Conservation (phyloP, 2,329 filamentous ascomycete genomes). For the Sarocladium kiliense region DNA sequence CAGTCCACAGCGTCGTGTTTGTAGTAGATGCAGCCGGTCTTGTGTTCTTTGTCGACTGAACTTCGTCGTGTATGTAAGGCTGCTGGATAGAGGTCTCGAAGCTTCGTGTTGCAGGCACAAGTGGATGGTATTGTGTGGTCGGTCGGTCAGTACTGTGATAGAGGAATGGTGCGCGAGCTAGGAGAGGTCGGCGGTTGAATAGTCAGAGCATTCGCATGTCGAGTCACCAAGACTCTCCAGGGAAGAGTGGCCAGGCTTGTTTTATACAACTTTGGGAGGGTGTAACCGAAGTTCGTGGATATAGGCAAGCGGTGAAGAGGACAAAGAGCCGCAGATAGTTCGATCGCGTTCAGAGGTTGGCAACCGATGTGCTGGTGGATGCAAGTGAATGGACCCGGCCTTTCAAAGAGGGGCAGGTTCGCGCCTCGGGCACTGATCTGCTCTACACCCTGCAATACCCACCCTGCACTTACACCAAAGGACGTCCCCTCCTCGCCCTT, state of each 20-base stretch:
- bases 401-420: neutral
- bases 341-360: too few species aligned
- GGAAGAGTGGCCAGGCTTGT: too few species aligned
- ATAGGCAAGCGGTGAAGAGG: neutral
- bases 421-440: too few species aligned
- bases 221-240: neutral
- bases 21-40: neutral
- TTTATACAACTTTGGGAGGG: too few species aligned
- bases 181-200: neutral
- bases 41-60: neutral
- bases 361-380: too few species aligned
- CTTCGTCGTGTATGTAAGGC: neutral
- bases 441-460: neutral
- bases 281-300: neutral
- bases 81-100: neutral
- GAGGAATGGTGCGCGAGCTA: neutral
- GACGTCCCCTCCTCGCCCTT: too few species aligned
- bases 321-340: too few species aligned
- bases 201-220: neutral
- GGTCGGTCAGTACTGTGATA: neutral
- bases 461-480: neutral
- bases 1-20: neutral
- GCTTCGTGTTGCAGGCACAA: neutral
- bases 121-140: neutral
- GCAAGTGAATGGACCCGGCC: neutral